A percentile compares a stretch with the other conserved stretches of the same genome.
Conservation (phyloP, 768 basidiomycete genomes). For the Aureoboletus auriporus region DNA sequence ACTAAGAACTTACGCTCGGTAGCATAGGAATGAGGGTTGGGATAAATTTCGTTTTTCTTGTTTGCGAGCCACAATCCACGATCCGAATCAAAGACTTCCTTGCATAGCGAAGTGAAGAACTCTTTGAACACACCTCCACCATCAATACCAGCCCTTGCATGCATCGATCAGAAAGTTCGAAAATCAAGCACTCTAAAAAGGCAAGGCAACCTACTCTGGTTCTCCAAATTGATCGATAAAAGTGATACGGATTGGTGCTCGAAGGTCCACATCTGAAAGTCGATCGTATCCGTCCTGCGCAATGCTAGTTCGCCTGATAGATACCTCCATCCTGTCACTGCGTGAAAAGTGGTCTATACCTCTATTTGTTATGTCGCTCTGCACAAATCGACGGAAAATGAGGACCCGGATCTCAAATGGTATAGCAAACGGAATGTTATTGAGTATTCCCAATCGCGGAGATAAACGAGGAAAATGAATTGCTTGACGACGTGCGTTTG, state of each 20-base stretch:
- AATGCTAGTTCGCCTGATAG: conserved; percentile 61
- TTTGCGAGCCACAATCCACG: conserved; percentile 92
- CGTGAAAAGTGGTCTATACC: conserved; percentile 14
- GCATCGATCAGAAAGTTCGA: conserved; percentile 1
- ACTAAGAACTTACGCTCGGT: conserved; percentile 62
- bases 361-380: conserved; percentile 46
- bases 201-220: conserved; percentile 58
- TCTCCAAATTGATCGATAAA: conserved; percentile 90
- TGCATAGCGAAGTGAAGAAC: conserved; percentile 88
- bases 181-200: neutral
- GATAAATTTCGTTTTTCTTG: conserved; percentile 90
- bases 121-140: conserved; percentile 98
- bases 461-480: conserved; percentile 52
- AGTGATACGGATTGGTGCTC: conserved; percentile 80
- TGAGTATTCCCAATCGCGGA: conserved; percentile 84
- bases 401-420: conserved; percentile 89
- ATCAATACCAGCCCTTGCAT: conserved; percentile 78
- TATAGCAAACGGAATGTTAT: conserved; percentile 94
- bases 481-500: conserved; percentile 62
- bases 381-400: conserved; percentile 83
- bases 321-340: conserved; percentile 21
- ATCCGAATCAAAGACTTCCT: conserved; percentile 93
- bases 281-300: conserved; percentile 91
- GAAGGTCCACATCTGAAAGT: conserved; percentile 73
- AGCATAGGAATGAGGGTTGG: conserved; percentile 89